These are phyloP conservation scores for Colletotrichum sp. DNA, from an alignment of 2,329 filamentous ascomycete species.

Conservation along the genomic window DNA sequence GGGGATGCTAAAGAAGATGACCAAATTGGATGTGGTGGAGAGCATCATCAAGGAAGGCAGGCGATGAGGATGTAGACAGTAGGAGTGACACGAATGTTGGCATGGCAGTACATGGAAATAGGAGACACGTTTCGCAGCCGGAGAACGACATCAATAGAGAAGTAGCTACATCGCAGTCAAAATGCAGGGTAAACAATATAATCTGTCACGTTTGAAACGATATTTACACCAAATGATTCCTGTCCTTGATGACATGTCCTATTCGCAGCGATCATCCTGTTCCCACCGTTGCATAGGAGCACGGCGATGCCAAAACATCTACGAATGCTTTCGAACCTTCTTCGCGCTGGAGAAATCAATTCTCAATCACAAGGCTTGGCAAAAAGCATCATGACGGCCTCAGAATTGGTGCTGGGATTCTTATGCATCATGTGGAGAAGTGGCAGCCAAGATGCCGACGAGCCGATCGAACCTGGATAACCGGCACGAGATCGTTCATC, in stretches of 20 bases:
- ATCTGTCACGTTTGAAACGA: background rate
- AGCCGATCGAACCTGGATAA: background rate
- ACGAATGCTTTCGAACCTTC: background rate
- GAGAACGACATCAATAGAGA: background rate
- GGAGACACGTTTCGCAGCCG: rapidly evolving
- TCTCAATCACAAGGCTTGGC: background rate
- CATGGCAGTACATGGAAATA: rapidly evolving
- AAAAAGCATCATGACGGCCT: background rate
- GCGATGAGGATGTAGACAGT: background rate
- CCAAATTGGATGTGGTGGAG: slow-evolving; percentile 25
- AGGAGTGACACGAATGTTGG: background rate
- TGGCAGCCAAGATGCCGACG: background rate
- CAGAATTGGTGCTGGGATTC: background rate
- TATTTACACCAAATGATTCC: background rate
- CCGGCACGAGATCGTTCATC: background rate
- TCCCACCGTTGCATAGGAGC: background rate
- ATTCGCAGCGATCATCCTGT: rapidly evolving
- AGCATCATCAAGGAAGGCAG: slow-evolving; percentile 15
- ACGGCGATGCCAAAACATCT: background rate
- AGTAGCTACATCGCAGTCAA: background rate
- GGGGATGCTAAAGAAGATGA: slow-evolving; percentile 24
- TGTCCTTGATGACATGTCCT: background rate
- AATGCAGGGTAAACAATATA: background rate
- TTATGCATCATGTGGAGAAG: background rate
- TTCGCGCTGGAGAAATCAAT: rapidly evolving